Evolutionary conservation across 1,284 basidiomycete genomes (phyloP), one percentile per base, ranked within the genome.

Genomic region (Rhodotorula sp.): DNA sequence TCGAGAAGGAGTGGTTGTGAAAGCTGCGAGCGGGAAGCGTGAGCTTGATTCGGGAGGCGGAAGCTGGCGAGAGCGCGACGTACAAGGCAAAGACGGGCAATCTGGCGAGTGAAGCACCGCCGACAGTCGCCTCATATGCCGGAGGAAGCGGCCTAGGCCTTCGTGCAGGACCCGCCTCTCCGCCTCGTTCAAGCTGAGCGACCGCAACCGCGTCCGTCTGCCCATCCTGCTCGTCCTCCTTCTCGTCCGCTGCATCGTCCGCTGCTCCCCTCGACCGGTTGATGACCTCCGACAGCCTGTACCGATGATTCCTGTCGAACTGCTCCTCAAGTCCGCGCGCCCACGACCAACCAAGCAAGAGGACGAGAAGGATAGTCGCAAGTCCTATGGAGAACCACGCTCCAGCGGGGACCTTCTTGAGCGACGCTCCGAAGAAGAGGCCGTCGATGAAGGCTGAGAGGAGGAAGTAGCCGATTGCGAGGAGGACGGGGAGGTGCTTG

Each of bases 391-490:
- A 69, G 67, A 77, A 75, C 72, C 73, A 77, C 28, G 76, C 75
- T 52, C 76, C 70, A n/a, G 68, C 61, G 34, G 69, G 71, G 0
- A 75, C 65, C 57, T 76, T 76, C 60, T 73, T 71, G 26, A 76
- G 54, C 2, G 73, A 62, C 0, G 75, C 64, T n/a, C 74, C 74
- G 63, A 75, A 75, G 65, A 76, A 77, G 22, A 73, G 60, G 30
- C 55, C 60, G 51, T 76, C 76, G 65, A 77, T 60, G 65, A 77
- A 89, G 7, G 86, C 87, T 63, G 85, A 88, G 40, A 83, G 75
- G 4, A 85, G 0, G 70, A 88, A 84, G 75, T 85, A 88, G 1
- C 74, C 77, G 8, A 87, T 8, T 0, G 81, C 82, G 22, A 87
- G 48, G 15, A 84, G 58, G 46, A 81, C 73, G 6, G 84, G 83